Evolutionary conservation across 257 asterid genomes (phyloP), one percentile per base, ranked within the genome.

Genomic region (Orobanche coerulescens): DNA sequence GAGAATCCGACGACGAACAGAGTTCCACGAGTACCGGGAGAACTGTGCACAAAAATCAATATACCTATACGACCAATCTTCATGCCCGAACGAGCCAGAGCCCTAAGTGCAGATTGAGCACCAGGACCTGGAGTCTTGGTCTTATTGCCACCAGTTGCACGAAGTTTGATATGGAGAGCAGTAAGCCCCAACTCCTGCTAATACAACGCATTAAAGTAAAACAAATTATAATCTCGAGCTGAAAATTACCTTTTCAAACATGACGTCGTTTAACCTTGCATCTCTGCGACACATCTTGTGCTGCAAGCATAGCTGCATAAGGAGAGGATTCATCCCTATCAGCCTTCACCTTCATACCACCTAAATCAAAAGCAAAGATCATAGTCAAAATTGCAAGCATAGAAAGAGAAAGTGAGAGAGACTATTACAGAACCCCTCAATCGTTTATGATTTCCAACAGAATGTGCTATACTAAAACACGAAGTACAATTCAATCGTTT

Each of bases 111-210:
- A 33, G 97, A 86, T 57, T 90, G 97, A 14, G 97, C 97, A 75
- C 97, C 97, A 66, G 97, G 97, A 3, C 97, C 97, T 51, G 97
- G 97, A 52, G 97, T 86, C 90, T 90, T 90, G 0, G 97, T 90
- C 69, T 90, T 90, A 49, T 90, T 90, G n/a, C 97, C 97, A 3
- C 97, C 97, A 4, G 97, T 90, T 22, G 97, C 97, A 50, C 97
- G 84, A 59, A 90, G 97, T 75, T 84, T 90, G 46, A 90, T 90
- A 31, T 90, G 97, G 43, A 90, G 92, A 22, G 95, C 97, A 70
- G 73, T 81, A 43, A 90, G 73, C 5, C 97, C 97, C 73, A 90
- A 85, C 40, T 90, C 97, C 96, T 88, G 82, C 25, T 44, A 61
- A 69, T 44, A 15, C 15, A 23, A 47, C 1, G 18, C 16, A 62